These are phyloP conservation scores for Leccinum truebloodii DNA, from an alignment of 768 basidiomycete genomes.

Conservation along the genomic window DNA sequence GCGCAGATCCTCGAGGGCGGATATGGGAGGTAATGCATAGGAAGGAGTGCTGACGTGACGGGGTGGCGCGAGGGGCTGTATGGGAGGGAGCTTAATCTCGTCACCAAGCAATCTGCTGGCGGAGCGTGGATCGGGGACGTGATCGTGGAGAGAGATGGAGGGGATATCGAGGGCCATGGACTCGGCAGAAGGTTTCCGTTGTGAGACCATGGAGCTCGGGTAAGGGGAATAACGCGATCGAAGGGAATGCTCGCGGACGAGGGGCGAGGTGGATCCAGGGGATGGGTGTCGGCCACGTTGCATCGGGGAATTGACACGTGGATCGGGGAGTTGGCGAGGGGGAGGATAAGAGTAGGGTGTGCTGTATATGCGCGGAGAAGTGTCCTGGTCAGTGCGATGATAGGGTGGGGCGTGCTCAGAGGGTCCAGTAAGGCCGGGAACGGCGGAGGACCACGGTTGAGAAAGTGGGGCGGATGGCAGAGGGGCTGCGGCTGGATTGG, in stretches of 20 bases:
- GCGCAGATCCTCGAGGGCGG: conserved; percentile 63
- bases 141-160: conserved; percentile 36
- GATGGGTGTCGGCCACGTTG: conserved; percentile 31
- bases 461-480: conserved; percentile 34
- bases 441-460: conserved; percentile 51
- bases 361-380: conserved; percentile 28
- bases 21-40: conserved; percentile 68
- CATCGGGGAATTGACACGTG: conserved; percentile 32
- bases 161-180: conserved; percentile 38
- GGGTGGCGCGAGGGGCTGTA: conserved; percentile 37
- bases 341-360: conserved; percentile 32
- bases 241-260: conserved; percentile 25
- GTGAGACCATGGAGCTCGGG: conserved; percentile 32
- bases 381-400: conserved; percentile 27
- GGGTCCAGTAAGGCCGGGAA: conserved; percentile 35
- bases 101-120: conserved; percentile 33
- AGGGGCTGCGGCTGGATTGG: conserved; percentile 41
- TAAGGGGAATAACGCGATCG: conserved; percentile 48
- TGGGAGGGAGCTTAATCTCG: conserved; percentile 42
- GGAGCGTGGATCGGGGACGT: conserved; percentile 26
- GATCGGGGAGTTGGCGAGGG: conserved; percentile 29
- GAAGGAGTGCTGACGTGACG: conserved; percentile 35
- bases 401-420: conserved; percentile 23
- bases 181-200: conserved; percentile 29
- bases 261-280: conserved; percentile 28